phyloP scores from a whole-genome alignment of 371 early-diverging fungal species.

The Lichtheimia ramosa region DNA sequence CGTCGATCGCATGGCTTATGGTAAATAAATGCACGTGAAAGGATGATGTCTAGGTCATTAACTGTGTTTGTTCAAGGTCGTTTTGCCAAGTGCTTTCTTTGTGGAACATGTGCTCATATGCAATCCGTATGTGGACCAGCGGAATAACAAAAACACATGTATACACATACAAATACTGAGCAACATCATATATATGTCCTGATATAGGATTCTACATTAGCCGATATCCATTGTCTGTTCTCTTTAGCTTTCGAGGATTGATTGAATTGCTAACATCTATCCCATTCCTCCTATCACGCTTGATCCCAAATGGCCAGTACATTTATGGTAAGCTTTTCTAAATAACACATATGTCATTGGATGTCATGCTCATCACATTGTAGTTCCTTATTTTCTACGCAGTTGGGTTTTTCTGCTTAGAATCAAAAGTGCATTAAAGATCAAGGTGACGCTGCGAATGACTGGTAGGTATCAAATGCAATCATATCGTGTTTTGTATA shows the following conservation, averaged over 20 bases:
- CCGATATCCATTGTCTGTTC: conserved; percentile 26
- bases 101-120: conserved; percentile 21
- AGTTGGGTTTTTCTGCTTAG: conserved; percentile 59
- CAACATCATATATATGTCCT: not conserved
- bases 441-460: conserved; percentile 54
- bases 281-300: conserved; percentile 54
- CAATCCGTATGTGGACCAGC: conserved; percentile 14
- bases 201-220: conserved; percentile 30
- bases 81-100: conserved; percentile 33
- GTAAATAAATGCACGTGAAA: conserved; percentile 16
- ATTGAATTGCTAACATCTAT: conserved; percentile 55
- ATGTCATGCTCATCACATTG: not conserved
- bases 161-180: conserved; percentile 10
- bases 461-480: conserved; percentile 20
- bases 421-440: conserved; percentile 58
- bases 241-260: conserved; percentile 51
- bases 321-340: conserved; percentile 32
- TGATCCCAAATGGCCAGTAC: conserved; percentile 50
- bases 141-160: too few relatives aligned
- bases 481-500: not conserved
- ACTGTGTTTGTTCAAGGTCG: conserved; percentile 29
- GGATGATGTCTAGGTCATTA: conserved; percentile 8
- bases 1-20: conserved; percentile 54
- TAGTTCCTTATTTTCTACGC: conserved; percentile 65
- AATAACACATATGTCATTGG: conserved; percentile 7